Evolutionary conservation across 441 rosid genomes (phyloP).

Genomic region (Adansonia grandidieri): DNA sequence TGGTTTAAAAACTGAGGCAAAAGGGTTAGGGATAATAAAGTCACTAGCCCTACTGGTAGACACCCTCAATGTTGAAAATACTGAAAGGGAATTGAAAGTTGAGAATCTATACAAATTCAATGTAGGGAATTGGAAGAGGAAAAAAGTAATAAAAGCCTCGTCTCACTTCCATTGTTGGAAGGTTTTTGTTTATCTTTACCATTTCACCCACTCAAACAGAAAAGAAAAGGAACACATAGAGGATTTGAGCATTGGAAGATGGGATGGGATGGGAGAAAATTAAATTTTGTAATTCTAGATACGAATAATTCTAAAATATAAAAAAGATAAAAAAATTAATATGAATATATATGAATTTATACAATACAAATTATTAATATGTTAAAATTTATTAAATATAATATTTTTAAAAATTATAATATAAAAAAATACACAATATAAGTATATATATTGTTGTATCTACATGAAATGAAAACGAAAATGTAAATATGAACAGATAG

Average conservation of each 20-base stretch:
- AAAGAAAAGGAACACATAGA: background rate
- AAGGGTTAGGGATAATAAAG: constrained; percentile 13
- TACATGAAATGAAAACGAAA: too few relatives aligned
- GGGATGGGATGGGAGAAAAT: background rate
- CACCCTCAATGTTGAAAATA: background rate
- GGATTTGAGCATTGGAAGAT: constrained; percentile 16
- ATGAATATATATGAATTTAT: too few relatives aligned
- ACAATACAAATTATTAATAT: too few relatives aligned
- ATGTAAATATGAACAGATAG: too few relatives aligned
- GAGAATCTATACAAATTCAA: background rate
- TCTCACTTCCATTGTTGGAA: constrained; percentile 64
- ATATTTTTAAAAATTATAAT: too few relatives aligned
- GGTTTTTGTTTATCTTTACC: constrained; percentile 29
- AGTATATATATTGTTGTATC: too few relatives aligned
- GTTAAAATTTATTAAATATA: too few relatives aligned
- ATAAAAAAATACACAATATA: too few relatives aligned
- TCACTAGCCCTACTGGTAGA: background rate
- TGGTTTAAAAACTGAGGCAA: background rate
- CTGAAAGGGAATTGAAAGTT: too few relatives aligned
- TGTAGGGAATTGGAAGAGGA: background rate
- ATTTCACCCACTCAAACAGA: constrained; percentile 30
- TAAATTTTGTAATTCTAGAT: too few relatives aligned
- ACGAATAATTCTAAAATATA: too few relatives aligned
- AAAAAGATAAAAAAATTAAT: too few relatives aligned
- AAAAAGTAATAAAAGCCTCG: constrained; percentile 42